Percentiles rank a stretch among this genome's conserved stretches.
Evolutionary conservation across 345 rosid species (phyloP).

Genomic region (Citrus mangshanensis): DNA sequence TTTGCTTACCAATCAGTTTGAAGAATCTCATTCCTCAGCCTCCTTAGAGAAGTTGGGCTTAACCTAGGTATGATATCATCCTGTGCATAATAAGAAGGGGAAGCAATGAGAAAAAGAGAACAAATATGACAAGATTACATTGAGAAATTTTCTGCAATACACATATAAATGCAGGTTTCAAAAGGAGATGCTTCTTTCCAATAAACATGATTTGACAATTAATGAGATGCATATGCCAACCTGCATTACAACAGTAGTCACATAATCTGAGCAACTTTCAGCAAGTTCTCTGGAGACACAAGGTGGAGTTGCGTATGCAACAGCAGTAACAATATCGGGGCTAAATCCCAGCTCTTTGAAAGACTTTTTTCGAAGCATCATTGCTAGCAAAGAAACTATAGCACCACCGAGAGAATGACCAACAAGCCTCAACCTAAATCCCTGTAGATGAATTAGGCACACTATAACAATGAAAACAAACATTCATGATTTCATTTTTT

Average conservation of each 20-base stretch:
- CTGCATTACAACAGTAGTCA: conserved; percentile 89
- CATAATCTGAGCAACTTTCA: conserved; percentile 85
- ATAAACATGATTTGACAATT: neutral
- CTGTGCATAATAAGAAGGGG: conserved; percentile 26
- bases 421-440: conserved; percentile 86
- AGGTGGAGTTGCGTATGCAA: conserved; percentile 91
- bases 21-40: conserved; percentile 82
- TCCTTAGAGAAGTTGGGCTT: conserved; percentile 67
- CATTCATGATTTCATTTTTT: neutral
- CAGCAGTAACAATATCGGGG: conserved; percentile 72
- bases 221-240: conserved; percentile 34
- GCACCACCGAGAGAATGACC: conserved; percentile 99
- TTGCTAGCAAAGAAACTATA: conserved; percentile 74
- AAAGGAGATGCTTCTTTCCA: neutral
- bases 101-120: neutral
- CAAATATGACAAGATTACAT: neutral
- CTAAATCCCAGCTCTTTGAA: conserved; percentile 71
- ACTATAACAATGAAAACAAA: conserved; percentile 10
- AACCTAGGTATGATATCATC: conserved; percentile 88
- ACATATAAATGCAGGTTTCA: neutral
- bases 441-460: conserved; percentile 61
- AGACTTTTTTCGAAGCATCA: conserved; percentile 75
- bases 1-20: conserved; percentile 79
- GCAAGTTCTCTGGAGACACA: conserved; percentile 90
- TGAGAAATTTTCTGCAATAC: neutral